These are phyloP conservation scores for Leucocoprinus sp. DNA, from an alignment of 768 basidiomycete species.

Conservation along the genomic window DNA sequence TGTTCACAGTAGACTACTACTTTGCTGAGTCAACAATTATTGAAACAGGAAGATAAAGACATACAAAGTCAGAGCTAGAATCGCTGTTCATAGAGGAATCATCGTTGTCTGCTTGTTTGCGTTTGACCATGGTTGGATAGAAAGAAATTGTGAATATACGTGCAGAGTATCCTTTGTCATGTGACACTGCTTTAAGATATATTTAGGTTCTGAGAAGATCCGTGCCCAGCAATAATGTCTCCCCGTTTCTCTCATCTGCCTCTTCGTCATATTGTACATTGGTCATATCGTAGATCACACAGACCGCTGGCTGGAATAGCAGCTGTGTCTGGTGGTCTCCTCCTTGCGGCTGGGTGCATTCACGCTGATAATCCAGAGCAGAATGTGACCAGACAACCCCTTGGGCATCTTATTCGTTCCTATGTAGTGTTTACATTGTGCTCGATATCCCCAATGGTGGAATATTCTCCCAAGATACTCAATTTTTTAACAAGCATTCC, in stretches of 20 bases:
- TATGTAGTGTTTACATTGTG: constrained; percentile 81
- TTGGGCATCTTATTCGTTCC: constrained; percentile 37
- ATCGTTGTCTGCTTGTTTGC: constrained; percentile 38
- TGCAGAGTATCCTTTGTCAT: background rate
- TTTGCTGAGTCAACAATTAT: constrained; percentile 30
- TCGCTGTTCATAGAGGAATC: constrained; percentile 30
- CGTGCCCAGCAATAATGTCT: constrained; percentile 10
- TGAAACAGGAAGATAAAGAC: constrained; percentile 3
- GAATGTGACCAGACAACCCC: constrained; percentile 7
- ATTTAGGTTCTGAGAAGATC: constrained; percentile 7
- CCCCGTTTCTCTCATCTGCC: constrained; percentile 8
- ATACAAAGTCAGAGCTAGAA: constrained; percentile 28
- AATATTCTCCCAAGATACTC: constrained; percentile 63
- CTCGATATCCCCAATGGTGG: constrained; percentile 69
- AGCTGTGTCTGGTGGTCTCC: constrained; percentile 5
- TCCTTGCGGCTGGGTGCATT: constrained; percentile 10
- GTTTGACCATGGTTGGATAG: constrained; percentile 24
- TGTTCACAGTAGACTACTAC: constrained; percentile 51
- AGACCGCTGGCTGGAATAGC: constrained; percentile 6
- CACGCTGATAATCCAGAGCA: constrained; percentile 6
- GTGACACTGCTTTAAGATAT: constrained; percentile 1
- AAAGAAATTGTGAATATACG: constrained; percentile 4
- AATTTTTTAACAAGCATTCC: constrained; percentile 41
- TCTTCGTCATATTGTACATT: background rate
- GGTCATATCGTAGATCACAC: background rate